Percentiles rank a stretch among this genome's conserved stretches.
Conservation (phyloP, 345 rosid species). For the Turritis glabra region DNA sequence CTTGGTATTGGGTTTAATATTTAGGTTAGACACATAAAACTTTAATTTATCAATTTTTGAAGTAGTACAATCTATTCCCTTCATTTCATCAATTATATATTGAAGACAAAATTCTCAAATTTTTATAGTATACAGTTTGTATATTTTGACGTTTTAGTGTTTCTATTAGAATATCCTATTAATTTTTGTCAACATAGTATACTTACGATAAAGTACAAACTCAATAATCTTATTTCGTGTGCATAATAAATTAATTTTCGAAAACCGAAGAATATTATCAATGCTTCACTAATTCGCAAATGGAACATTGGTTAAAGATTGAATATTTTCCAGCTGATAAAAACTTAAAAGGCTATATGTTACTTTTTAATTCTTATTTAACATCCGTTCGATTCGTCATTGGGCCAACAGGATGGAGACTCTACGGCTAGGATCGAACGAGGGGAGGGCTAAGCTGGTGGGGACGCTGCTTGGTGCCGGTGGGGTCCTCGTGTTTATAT, state of each 20-base stretch:
- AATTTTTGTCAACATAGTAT: neutral
- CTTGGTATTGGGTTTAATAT: conserved; percentile 44
- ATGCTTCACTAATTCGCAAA: neutral
- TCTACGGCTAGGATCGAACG: conserved; percentile 28
- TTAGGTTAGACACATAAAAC: conserved; percentile 39
- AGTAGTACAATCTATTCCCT: neutral
- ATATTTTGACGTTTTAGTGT: too few relatives aligned
- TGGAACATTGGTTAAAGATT: neutral
- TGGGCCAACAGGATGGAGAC: conserved; percentile 43
- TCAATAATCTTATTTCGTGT: neutral
- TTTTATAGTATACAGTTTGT: too few relatives aligned
- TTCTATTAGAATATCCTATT: neutral
- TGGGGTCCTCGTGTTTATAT: conserved; percentile 55
- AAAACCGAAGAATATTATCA: neutral
- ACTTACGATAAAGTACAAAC: neutral
- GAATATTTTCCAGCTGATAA: neutral
- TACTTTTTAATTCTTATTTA: neutral
- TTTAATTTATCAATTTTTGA: neutral
- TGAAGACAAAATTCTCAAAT: too few relatives aligned
- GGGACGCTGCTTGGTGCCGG: conserved; percentile 53
- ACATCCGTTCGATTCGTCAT: neutral
- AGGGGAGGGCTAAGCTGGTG: conserved; percentile 51
- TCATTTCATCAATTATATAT: neutral
- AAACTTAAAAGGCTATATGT: neutral
- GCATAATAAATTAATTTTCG: neutral